Percentiles rank a stretch among this genome's conserved stretches.
phyloP scores from a whole-genome alignment of 208 protist species.

The Sergeia podlipaevii region DNA sequence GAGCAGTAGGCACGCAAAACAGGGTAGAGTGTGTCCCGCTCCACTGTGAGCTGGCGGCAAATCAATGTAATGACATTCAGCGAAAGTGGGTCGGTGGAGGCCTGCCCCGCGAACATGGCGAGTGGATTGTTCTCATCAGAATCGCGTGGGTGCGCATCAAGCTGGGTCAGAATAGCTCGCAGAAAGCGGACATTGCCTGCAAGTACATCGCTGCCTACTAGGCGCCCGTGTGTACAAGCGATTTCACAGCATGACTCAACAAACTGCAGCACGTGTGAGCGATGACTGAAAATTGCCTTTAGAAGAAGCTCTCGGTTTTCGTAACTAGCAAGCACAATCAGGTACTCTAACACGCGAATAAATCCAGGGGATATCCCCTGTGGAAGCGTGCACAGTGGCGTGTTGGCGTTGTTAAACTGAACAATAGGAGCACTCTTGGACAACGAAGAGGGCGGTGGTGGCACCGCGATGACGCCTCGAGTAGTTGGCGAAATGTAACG shows the following conservation, averaged over 20 bases:
- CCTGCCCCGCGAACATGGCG: slow-evolving; percentile 16
- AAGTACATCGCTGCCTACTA: slow-evolving; percentile 53
- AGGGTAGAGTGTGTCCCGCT: slow-evolving; percentile 53
- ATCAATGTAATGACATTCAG: slow-evolving; percentile 25
- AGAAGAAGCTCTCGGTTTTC: slow-evolving; percentile 56
- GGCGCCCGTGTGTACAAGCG: slow-evolving; percentile 13
- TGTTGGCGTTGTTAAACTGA: slow-evolving; percentile 27
- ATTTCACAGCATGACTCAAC: slow-evolving; percentile 47
- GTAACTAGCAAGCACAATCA: slow-evolving; percentile 27
- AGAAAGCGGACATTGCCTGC: slow-evolving; percentile 54
- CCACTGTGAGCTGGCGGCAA: slow-evolving; percentile 57
- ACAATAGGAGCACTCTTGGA: slow-evolving; percentile 23
- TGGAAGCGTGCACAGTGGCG: slow-evolving; percentile 20
- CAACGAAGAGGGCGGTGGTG: slow-evolving; percentile 31
- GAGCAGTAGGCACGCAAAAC: slow-evolving; percentile 49
- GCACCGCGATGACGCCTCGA: slow-evolving; percentile 26
- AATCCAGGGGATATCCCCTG: slow-evolving; percentile 48
- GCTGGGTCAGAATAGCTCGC: slow-evolving; percentile 32
- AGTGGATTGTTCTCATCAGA: slow-evolving; percentile 25
- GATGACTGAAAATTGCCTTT: slow-evolving; percentile 50
- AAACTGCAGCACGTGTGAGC: slow-evolving; percentile 53
- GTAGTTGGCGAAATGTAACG: slow-evolving; percentile 51
- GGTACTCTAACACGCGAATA: slow-evolving; percentile 61
- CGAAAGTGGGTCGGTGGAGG: slow-evolving; percentile 21
- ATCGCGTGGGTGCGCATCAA: slow-evolving; percentile 6